A percentile compares a stretch with the other conserved stretches of the same genome.
These are phyloP conservation scores for Aspergillus cejpii DNA, from an alignment of 2,329 filamentous ascomycete species.

Conservation along the genomic window DNA sequence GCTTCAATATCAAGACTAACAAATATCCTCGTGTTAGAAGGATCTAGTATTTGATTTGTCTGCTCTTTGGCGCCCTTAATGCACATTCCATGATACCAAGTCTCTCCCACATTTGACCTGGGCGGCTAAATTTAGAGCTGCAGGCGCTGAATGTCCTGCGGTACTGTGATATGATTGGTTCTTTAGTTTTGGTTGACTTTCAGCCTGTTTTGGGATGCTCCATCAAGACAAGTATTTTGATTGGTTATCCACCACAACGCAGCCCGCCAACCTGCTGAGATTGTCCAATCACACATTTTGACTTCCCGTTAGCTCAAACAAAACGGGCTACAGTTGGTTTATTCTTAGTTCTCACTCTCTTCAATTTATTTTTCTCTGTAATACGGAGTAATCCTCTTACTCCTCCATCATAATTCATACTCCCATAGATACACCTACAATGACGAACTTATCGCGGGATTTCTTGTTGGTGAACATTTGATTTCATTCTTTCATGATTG, in stretches of 20 bases:
- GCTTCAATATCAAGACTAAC: neutral
- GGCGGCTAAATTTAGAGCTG: constrained; percentile 38
- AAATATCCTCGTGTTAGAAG: constrained; percentile 13
- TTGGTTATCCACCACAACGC: constrained; percentile 16
- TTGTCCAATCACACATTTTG: constrained; percentile 15
- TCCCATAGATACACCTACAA: too few relatives aligned
- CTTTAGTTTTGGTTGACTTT: constrained; percentile 11
- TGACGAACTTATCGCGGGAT: too few relatives aligned
- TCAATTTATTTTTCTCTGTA: too few relatives aligned
- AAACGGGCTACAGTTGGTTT: constrained; percentile 8
- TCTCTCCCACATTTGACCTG: constrained; percentile 18
- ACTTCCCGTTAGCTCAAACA: constrained; percentile 14
- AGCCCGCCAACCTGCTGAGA: constrained; percentile 7
- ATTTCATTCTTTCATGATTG: neutral
- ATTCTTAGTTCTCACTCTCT: constrained; percentile 9
- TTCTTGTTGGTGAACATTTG: neutral
- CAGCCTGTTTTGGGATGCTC: constrained; percentile 5
- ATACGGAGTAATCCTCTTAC: too few relatives aligned
- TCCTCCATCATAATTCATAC: too few relatives aligned
- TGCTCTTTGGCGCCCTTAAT: constrained; percentile 32
- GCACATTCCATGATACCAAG: constrained; percentile 23
- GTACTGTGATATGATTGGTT: constrained; percentile 17
- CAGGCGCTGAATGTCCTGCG: constrained; percentile 15
- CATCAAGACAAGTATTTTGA: constrained; percentile 1
- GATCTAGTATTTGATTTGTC: constrained; percentile 25